A percentile compares a stretch with the other conserved stretches of the same genome.
Conservation (phyloP, 257 asterid species). For the Solanum raphanifolium region DNA sequence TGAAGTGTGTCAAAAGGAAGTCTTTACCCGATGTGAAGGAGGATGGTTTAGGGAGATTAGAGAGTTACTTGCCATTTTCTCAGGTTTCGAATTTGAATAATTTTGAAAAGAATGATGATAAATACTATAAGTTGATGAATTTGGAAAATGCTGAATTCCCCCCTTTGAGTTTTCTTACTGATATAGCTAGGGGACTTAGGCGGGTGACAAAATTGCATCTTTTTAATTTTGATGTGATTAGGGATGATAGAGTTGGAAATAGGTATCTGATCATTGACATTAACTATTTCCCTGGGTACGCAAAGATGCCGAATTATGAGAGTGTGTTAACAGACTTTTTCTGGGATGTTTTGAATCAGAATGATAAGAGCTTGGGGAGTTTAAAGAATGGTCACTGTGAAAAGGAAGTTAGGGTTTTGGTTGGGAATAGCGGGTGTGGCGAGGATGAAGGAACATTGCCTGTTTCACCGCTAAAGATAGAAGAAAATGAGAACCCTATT, state of each 20-base stretch:
- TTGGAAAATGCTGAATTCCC: conserved; percentile 55
- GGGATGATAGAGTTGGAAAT: conserved; percentile 51
- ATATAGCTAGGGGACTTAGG: conserved; percentile 54
- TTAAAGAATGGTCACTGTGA: conserved; percentile 4
- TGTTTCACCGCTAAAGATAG: conserved; percentile 24
- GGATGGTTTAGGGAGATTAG: conserved; percentile 32
- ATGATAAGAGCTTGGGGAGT: conserved; percentile 8
- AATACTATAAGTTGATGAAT: conserved; percentile 40
- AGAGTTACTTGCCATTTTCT: conserved; percentile 44
- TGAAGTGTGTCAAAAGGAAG: conserved; percentile 60
- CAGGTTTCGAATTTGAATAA: conserved; percentile 49
- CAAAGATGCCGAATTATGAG: conserved; percentile 71
- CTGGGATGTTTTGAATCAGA: conserved; percentile 27
- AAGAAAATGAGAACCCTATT: conserved; percentile 34
- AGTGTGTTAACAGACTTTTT: conserved; percentile 49
- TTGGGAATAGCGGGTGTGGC: conserved; percentile 28
- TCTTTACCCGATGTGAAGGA: conserved; percentile 53
- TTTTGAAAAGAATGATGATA: conserved; percentile 29
- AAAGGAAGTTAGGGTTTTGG: conserved; percentile 24
- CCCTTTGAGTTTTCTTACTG: conserved; percentile 44
- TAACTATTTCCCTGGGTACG: conserved; percentile 74
- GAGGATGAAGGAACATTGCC: conserved; percentile 29
- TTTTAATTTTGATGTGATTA: conserved; percentile 66
- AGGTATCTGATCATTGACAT: conserved; percentile 62
- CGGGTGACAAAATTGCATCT: conserved; percentile 36